A percentile compares a stretch with the other conserved stretches of the same genome.
Conservation (phyloP, 1,139 yeast genomes). For the Blastobotrys malaysiensis region DNA sequence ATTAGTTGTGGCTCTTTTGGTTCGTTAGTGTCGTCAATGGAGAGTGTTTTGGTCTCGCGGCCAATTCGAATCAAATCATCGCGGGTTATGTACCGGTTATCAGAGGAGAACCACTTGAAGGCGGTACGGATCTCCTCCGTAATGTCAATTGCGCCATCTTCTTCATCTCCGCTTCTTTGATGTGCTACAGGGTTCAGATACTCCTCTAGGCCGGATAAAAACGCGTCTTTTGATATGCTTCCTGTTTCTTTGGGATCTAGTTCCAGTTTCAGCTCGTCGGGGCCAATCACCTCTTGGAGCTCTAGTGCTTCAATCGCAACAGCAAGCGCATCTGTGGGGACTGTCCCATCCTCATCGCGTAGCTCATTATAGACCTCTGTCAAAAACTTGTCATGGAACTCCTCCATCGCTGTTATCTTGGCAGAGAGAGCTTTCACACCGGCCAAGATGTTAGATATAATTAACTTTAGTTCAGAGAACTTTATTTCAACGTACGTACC, state of each 20-base stretch:
- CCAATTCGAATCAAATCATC: not conserved
- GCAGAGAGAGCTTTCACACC: too few species aligned
- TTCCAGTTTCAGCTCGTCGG: not conserved
- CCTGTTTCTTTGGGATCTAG: not conserved
- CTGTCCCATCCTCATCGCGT: not conserved
- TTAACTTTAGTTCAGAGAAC: too few species aligned
- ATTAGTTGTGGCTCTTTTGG: not conserved
- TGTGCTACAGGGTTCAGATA: not conserved
- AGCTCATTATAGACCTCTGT: not conserved
- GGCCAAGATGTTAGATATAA: too few species aligned
- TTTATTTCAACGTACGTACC: too few species aligned
- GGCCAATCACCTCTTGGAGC: not conserved
- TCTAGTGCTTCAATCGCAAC: not conserved
- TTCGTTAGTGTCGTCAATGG: not conserved
- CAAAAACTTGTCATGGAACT: not conserved
- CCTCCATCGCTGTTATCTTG: not conserved
- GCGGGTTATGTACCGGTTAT: not conserved
- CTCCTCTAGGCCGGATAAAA: not conserved
- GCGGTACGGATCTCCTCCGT: not conserved
- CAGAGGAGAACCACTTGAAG: not conserved
- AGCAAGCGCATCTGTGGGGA: not conserved
- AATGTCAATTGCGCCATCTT: not conserved
- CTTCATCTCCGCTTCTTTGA: not conserved
- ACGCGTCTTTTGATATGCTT: not conserved
- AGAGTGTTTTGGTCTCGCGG: slow-evolving; percentile 12